These are phyloP conservation scores for Moesziomyces aphidis DNA, from an alignment of 1,284 basidiomycete genomes.

Conservation along the genomic window DNA sequence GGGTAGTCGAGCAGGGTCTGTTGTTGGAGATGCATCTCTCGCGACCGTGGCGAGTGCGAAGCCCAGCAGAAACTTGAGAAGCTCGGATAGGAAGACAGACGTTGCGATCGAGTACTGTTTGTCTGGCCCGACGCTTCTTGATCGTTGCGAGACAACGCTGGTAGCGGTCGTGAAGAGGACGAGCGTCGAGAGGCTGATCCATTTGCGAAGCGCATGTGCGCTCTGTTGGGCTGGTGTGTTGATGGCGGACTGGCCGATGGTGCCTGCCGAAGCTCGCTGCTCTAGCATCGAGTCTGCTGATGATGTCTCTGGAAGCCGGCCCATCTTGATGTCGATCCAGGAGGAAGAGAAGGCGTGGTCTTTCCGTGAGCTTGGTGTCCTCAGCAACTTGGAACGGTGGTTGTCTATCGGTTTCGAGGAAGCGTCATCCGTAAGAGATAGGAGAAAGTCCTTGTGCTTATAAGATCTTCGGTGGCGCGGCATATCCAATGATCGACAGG, in stretches of 20 bases:
- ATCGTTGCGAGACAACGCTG: slow-evolving; percentile 36
- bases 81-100: slow-evolving; percentile 32
- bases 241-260: neutral
- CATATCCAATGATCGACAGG: too few relatives aligned
- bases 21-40: neutral
- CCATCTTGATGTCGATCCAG: too few relatives aligned
- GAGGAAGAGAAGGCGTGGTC: too few relatives aligned
- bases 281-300: neutral
- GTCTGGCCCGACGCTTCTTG: slow-evolving; percentile 4
- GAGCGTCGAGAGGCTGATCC: slow-evolving; percentile 28
- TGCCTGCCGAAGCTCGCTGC: neutral
- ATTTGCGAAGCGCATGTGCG: slow-evolving; percentile 11
- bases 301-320: neutral
- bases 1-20: slow-evolving; percentile 10
- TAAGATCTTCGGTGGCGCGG: too few relatives aligned
- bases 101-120: slow-evolving; percentile 31
- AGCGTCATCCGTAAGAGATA: too few relatives aligned
- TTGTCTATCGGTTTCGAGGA: too few relatives aligned
- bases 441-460: too few relatives aligned
- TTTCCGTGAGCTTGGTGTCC: too few relatives aligned
- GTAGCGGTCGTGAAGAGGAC: slow-evolving; percentile 38
- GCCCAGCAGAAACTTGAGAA: slow-evolving; percentile 30
- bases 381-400: too few relatives aligned
- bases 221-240: neutral
- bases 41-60: slow-evolving; percentile 10